Conservation (phyloP, 208 protist genomes). For the Leishmania arabica region DNA sequence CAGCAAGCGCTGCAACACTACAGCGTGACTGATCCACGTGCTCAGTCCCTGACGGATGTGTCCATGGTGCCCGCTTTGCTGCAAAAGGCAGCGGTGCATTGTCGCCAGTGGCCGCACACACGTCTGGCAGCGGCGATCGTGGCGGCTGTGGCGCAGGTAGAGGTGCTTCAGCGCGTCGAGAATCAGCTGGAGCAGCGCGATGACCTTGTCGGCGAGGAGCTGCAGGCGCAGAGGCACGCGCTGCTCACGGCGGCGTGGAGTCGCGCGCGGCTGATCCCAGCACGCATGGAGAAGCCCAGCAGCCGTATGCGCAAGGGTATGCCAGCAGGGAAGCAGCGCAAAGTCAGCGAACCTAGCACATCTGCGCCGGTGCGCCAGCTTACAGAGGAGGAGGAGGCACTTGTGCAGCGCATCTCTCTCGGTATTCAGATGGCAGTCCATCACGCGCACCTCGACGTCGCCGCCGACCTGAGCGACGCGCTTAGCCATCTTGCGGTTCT, state of each 20-base stretch:
- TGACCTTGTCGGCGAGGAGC: conserved; percentile 24
- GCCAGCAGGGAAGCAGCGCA: neutral
- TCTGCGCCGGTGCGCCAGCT: neutral
- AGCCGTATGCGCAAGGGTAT: conserved; percentile 11
- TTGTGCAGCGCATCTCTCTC: conserved; percentile 20
- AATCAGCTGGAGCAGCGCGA: conserved; percentile 17
- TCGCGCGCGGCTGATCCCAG: conserved; percentile 9
- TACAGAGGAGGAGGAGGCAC: conserved; percentile 11
- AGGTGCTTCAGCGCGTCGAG: conserved; percentile 21
- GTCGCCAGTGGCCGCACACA: conserved; percentile 16
- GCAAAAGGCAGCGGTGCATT: conserved; percentile 5
- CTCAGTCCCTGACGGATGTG: conserved; percentile 6
- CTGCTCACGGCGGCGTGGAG: conserved; percentile 29
- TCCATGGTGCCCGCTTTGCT: conserved; percentile 11
- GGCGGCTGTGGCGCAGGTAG: conserved; percentile 10
- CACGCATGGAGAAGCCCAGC: conserved; percentile 18
- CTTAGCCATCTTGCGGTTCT: conserved; percentile 38
- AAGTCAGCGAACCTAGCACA: conserved; percentile 6
- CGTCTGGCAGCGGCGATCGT: conserved; percentile 16
- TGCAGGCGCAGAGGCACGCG: conserved; percentile 10
- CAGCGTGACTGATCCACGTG: conserved; percentile 6
- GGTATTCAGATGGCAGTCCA: conserved; percentile 19
- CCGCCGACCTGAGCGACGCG: conserved; percentile 20
- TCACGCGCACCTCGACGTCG: conserved; percentile 27
- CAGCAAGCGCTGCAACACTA: conserved; percentile 31